Conservation (phyloP, 129 eudicot species). For the Tagetes erecta region DNA sequence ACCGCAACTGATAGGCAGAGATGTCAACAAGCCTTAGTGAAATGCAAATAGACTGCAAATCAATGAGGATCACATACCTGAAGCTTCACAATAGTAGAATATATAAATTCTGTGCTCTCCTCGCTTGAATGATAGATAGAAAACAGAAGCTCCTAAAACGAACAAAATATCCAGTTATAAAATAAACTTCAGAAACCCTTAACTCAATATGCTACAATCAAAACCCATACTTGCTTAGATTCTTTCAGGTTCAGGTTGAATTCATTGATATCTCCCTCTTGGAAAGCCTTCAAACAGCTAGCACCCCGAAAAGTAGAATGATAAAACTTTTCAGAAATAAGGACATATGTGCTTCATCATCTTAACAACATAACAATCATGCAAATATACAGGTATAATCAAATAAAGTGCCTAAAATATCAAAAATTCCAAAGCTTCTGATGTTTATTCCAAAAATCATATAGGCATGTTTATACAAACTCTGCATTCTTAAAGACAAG, state of each 20-base stretch:
- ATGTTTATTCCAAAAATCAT: neutral
- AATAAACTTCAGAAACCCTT: conserved; percentile 18
- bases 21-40: neutral
- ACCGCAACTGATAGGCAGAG: neutral
- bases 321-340: conserved; percentile 18
- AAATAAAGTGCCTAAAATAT: neutral
- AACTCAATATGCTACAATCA: conserved; percentile 5
- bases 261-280: conserved; percentile 79
- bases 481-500: neutral
- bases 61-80: conserved; percentile 55
- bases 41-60: neutral
- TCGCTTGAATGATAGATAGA: conserved; percentile 85
- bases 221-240: conserved; percentile 75
- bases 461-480: neutral
- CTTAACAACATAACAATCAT: conserved; percentile 2
- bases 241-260: conserved; percentile 58
- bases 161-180: conserved; percentile 12
- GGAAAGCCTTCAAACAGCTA: conserved; percentile 91
- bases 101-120: conserved; percentile 87
- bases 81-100: conserved; percentile 76
- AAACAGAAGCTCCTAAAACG: conserved; percentile 71
- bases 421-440: neutral
- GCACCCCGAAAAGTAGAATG: conserved; percentile 24
- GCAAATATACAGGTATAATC: neutral
- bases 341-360: conserved; percentile 16